Conservation (phyloP, 345 rosid species). For the Raphanus sativus region DNA sequence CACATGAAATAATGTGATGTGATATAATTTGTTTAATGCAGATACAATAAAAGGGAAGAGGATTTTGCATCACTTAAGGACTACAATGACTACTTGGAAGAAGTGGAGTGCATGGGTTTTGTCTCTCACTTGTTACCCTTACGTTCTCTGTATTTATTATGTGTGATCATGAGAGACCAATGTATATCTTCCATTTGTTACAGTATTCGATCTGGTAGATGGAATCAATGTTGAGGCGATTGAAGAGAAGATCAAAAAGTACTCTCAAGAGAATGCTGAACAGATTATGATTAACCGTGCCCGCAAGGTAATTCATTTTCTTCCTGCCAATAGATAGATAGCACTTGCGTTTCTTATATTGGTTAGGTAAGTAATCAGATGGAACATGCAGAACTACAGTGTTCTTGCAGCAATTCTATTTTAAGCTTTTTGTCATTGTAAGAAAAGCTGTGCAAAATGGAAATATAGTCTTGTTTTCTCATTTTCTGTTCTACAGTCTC, state of each 20-base stretch:
- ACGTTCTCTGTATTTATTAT: background rate
- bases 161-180: slow-evolving; percentile 2
- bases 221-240: slow-evolving; percentile 71
- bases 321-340: background rate
- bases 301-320: slow-evolving; percentile 53
- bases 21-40: slow-evolving; percentile 30
- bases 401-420: too few species aligned
- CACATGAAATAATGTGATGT: too few species aligned
- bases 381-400: background rate
- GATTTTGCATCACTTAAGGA: slow-evolving; percentile 77
- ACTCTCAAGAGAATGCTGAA: slow-evolving; percentile 85
- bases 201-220: slow-evolving; percentile 75
- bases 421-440: too few species aligned
- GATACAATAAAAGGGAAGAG: slow-evolving; percentile 88
- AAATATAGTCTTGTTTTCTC: background rate
- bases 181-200: background rate
- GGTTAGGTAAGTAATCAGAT: background rate
- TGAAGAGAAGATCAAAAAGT: slow-evolving; percentile 68
- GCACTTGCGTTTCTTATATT: background rate
- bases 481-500: background rate
- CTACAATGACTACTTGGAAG: slow-evolving; percentile 93
- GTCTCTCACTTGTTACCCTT: slow-evolving; percentile 35
- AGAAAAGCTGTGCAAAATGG: background rate
- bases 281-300: slow-evolving; percentile 86
- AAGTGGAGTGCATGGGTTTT: slow-evolving; percentile 92